Evolutionary conservation across 2,329 filamentous ascomycete species (phyloP), one percentile per base, ranked within the genome.

Genomic region (Exophiala bonariae): DNA sequence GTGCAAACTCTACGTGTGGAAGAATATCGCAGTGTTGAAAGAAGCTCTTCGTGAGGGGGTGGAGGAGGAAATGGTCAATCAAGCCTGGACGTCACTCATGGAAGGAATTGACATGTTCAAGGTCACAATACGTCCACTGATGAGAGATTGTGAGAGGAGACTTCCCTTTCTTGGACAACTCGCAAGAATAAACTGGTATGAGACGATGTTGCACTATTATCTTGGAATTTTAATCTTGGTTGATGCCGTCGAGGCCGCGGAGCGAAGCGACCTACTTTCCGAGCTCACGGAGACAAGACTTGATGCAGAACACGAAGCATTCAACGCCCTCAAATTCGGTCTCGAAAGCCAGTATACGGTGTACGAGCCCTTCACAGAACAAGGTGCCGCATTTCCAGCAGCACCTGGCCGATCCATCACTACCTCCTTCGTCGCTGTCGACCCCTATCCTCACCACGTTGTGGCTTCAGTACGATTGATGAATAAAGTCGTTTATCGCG

Each of bases 181-280:
- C 14, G 62, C 59, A n/a, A 60, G 59, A 42, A 44, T 66, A 31
- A 62, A 61, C n/a, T 66, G 63, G 63, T 63, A 62, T 33, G 57
- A 61, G 37, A 50, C 64, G 1, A 59, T 60, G 58, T 44, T 64
- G 19, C 62, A 64, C 30, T 61, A 63, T 31, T 48, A 61, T 34
- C 53, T 64, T 6, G 54, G 61, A 31, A 63, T 63, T 22, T 35
- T 65, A 17, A 54, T 64, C 3, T 51, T 63, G 40, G 49, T 61
- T 13, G 58, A 65, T 26, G 59, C 56, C 1, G 36, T 65, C 40
- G 61, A 63, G 41, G 58, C 53, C 2, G 57, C 61, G 1, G 48
- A 57, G 7, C 60, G 61, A 3, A 35, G 44, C 16, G 63, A 63
- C 49, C 47, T 64, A 18, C 44, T 65, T 2, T 50, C 51, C 8